Base-by-base conservation (phyloP, 768 basidiomycete species). In the Boletus subcaerulescens region DNA sequence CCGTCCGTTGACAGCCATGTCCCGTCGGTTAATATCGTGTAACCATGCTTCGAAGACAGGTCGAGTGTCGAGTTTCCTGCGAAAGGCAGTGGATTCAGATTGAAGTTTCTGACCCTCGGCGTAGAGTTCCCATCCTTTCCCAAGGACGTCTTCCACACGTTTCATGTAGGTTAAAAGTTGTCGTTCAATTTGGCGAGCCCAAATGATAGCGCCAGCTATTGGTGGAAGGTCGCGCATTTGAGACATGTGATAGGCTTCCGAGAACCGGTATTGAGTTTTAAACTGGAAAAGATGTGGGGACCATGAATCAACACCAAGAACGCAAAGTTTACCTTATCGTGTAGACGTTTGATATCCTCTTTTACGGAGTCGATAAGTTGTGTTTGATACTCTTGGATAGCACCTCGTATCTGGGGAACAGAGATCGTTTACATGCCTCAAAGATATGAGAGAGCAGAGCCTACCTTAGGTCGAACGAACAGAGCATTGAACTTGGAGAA, bases 31-130 rank as follows among this genome's bases (percentile, higher is more conserved):
- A 78, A 98, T 97, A 57, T 99, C 97, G 60, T 87, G 85, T 60
- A 98, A 74, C 97, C 97, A 99, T 0, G 96, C 96, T 0, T 98
- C 95, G 68, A 87, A 98, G 12, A 99, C 89, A 0, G 93, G 91
- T 11, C 86, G 80, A 0, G 95, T 97, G 67, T 98, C 94, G 45
- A 98, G 86, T 73, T 98, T 99, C 72, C 91, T 91, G 44, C 93
- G 85, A 82, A 99, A 99, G 0, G 93, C 89, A 5, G 83, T 76
- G 44, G 85, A 88, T 71, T 98, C 97, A 29, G 88, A 86, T 64
- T 98, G 93, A 2, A 99, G 86, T 64, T 94, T 96, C 72, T 98
- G 94, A 7, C 97, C 97, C 65, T 99, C 97, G n/a, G 96, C 95
- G 62, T 99, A 98, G 56, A 93, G 85, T 66, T 98, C 95, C 96